Percentiles rank a stretch among this genome's conserved stretches.
Evolutionary conservation across 73 alveolate species (phyloP).

Genomic region (Paramecium tetraurelia): DNA sequence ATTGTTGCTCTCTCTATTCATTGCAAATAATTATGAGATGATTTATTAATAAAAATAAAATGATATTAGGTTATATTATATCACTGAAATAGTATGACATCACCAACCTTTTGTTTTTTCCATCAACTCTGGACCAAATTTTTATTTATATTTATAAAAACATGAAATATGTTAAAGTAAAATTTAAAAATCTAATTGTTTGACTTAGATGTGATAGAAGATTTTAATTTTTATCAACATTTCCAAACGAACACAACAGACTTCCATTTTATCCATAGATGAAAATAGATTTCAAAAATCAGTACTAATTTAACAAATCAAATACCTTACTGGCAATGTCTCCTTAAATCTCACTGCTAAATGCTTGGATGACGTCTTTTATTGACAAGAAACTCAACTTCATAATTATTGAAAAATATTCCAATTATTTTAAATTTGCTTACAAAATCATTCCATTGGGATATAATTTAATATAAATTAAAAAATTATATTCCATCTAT

Average conservation of each 20-base stretch:
- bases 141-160: background rate
- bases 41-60: background rate
- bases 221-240: background rate
- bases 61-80: background rate
- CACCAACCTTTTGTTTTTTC: background rate
- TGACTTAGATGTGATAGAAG: background rate
- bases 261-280: background rate
- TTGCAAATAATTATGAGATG: background rate
- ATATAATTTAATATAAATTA: too few species aligned
- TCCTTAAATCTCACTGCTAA: background rate
- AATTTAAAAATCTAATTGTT: background rate
- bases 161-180: background rate
- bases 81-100: background rate
- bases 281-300: background rate
- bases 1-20: background rate
- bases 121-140: background rate
- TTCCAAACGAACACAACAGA: background rate
- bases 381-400: background rate
- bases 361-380: background rate
- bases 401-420: background rate
- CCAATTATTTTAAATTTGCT: background rate
- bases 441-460: background rate
- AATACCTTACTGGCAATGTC: constrained; percentile 3
- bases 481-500: background rate
- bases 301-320: background rate